A percentile compares a stretch with the other conserved stretches of the same genome.
phyloP scores from a whole-genome alignment of 192 early-diverging fungal genomes.

The Linnemannia zychae region DNA sequence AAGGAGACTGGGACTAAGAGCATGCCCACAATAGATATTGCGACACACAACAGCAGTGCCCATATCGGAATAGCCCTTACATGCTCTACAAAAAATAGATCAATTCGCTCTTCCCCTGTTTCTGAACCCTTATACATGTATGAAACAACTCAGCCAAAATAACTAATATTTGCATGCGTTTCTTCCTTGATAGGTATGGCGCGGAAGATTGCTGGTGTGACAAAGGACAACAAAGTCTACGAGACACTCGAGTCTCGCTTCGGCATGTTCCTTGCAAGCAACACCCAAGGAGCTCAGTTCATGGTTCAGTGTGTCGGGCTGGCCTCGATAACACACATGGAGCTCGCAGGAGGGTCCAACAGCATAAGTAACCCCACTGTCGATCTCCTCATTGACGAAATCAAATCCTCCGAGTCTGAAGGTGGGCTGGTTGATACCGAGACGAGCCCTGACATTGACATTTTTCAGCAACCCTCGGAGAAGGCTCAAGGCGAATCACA shows the following conservation, averaged over 20 bases:
- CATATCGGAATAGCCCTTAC: too few relatives aligned
- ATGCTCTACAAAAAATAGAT: background rate
- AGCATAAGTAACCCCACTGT: conserved; percentile 12
- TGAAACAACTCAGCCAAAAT: background rate
- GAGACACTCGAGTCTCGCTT: conserved; percentile 39
- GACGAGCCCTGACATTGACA: conserved; percentile 13
- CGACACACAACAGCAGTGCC: too few relatives aligned
- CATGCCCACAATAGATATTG: background rate
- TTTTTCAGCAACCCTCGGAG: conserved; percentile 23
- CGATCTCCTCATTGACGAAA: conserved; percentile 17
- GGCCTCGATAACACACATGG: conserved; percentile 48
- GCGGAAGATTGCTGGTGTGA: conserved; percentile 39
- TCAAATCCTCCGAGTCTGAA: conserved; percentile 5
- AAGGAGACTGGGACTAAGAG: background rate
- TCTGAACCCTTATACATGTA: background rate
- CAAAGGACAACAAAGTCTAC: conserved; percentile 44
- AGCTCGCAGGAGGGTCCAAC: conserved; percentile 39
- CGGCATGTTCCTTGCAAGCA: conserved; percentile 42
- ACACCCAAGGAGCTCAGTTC: conserved; percentile 41
- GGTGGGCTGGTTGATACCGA: conserved; percentile 5
- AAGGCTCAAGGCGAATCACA: conserved; percentile 10
- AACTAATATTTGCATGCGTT: background rate
- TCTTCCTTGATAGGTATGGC: conserved; percentile 32
- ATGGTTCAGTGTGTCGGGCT: conserved; percentile 46
- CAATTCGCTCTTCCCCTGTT: background rate